A percentile compares a stretch with the other conserved stretches of the same genome.
Evolutionary conservation across 805 yeast species (phyloP).

Genomic region (Maudiozyma serrabonitensis): DNA sequence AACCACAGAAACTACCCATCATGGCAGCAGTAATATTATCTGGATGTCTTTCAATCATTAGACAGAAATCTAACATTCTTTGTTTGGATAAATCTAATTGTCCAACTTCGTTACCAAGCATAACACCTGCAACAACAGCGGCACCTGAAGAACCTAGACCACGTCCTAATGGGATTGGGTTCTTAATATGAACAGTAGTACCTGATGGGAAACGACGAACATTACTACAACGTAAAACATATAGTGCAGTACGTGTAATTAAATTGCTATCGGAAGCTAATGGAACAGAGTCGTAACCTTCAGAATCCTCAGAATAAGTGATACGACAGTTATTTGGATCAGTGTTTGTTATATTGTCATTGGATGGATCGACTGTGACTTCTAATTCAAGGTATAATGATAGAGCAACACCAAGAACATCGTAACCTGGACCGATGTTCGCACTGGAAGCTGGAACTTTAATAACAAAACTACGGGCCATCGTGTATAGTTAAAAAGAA

Average conservation of each 20-base stretch:
- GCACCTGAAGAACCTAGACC: constrained; percentile 98
- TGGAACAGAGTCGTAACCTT: constrained; percentile 78
- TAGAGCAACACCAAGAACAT: constrained; percentile 88
- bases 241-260: constrained; percentile 87
- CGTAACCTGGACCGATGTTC: constrained; percentile 97
- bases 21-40: constrained; percentile 97
- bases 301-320: constrained; percentile 57
- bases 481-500: constrained; percentile 7
- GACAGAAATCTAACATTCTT: constrained; percentile 85
- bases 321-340: constrained; percentile 65
- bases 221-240: constrained; percentile 78
- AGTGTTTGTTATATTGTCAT: constrained; percentile 35
- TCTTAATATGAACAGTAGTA: constrained; percentile 67
- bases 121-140: constrained; percentile 94
- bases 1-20: constrained; percentile 98
- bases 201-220: constrained; percentile 72
- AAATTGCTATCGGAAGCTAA: constrained; percentile 67
- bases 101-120: constrained; percentile 81
- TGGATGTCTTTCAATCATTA: constrained; percentile 97
- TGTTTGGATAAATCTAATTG: constrained; percentile 60
- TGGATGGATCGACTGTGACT: constrained; percentile 51
- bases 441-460: constrained; percentile 95
- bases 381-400: constrained; percentile 60
- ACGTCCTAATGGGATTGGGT: constrained; percentile 93
- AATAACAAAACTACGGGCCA: constrained; percentile 46